Evolutionary conservation across 345 rosid genomes (phyloP).

Genomic region (Stellera chamaejasme): DNA sequence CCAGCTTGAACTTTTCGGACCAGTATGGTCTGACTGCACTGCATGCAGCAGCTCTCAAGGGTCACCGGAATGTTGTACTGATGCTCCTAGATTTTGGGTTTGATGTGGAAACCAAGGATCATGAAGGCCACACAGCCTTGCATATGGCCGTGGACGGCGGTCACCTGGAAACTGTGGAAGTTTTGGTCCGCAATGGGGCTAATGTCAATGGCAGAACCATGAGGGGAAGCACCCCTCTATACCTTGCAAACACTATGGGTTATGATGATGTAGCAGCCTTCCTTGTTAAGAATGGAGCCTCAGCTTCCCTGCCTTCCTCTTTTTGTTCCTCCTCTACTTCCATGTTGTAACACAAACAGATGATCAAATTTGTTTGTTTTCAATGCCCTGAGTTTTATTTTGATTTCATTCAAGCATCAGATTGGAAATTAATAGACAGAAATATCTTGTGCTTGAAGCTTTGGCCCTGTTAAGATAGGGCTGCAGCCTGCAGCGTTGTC

Average conservation of each 20-base stretch:
- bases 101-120: slow-evolving; percentile 29
- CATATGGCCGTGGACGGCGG: slow-evolving; percentile 52
- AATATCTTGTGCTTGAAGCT: too few relatives aligned
- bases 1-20: slow-evolving; percentile 19
- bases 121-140: slow-evolving; percentile 40
- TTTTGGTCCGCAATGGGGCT: slow-evolving; percentile 34
- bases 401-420: too few relatives aligned
- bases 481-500: too few relatives aligned
- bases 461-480: too few relatives aligned
- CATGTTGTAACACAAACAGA: too few relatives aligned
- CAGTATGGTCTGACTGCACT: slow-evolving; percentile 39
- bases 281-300: slow-evolving; percentile 23
- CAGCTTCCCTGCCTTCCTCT: slow-evolving; percentile 3
- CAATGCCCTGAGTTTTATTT: too few relatives aligned
- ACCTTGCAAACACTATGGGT: slow-evolving; percentile 31
- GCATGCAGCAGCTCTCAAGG: slow-evolving; percentile 48
- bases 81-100: slow-evolving; percentile 27
- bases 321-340: background rate
- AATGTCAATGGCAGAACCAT: slow-evolving; percentile 25
- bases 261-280: slow-evolving; percentile 18
- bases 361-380: too few relatives aligned
- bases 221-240: slow-evolving; percentile 31
- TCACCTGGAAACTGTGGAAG: slow-evolving; percentile 27
- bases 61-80: slow-evolving; percentile 25
- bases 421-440: too few relatives aligned